Percentiles rank a stretch among this genome's conserved stretches.
phyloP scores from a whole-genome alignment of 1,284 basidiomycete genomes.

The Fomes fomentarius region DNA sequence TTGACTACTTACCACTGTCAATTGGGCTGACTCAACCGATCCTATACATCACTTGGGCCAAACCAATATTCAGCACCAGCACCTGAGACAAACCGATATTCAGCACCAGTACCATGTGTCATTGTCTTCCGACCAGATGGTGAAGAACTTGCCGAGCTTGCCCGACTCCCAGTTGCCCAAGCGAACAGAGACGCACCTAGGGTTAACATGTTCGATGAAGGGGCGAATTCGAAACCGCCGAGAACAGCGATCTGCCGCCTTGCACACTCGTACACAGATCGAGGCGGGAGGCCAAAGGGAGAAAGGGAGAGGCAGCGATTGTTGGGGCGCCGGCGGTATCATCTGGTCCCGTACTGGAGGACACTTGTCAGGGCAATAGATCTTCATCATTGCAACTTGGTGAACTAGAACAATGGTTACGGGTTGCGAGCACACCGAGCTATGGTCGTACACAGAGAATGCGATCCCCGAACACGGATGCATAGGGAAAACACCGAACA shows the following conservation, averaged over 20 bases:
- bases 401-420: no score
- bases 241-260: constrained; percentile 63
- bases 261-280: constrained; percentile 71
- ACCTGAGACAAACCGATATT: constrained; percentile 18
- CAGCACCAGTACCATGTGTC: constrained; percentile 19
- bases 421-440: no score
- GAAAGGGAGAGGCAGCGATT: constrained; percentile 76
- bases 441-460: no score
- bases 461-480: neutral
- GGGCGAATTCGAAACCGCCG: constrained; percentile 71
- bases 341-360: no score
- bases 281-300: constrained; percentile 67
- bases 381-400: no score
- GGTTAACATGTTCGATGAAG: constrained; percentile 77
- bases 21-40: no score
- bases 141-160: constrained; percentile 48
- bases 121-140: constrained; percentile 62
- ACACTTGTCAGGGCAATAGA: no score
- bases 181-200: constrained; percentile 71
- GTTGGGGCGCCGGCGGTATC: no score
- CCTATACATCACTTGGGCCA: no score
- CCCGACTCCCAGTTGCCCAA: constrained; percentile 44
- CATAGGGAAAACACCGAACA: neutral
- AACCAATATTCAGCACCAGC: constrained; percentile 38
- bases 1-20: no score